A percentile compares a stretch with the other conserved stretches of the same genome.
These are phyloP conservation scores for Prunus armeniaca DNA, from an alignment of 306 rosid species.

Conservation along the genomic window DNA sequence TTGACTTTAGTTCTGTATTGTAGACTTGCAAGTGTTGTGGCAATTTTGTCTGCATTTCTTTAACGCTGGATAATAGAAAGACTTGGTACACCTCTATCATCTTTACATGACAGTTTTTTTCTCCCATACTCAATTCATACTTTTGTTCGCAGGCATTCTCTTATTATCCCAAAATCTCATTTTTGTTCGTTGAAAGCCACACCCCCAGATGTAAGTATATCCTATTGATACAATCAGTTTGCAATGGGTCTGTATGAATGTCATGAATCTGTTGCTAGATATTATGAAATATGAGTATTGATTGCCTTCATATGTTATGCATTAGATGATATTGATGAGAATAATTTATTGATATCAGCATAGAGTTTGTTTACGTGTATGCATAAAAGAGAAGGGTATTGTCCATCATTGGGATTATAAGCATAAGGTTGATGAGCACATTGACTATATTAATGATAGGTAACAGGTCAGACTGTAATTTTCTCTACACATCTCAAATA, in stretches of 20 bases:
- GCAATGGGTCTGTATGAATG: background rate
- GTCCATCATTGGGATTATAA: background rate
- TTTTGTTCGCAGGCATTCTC: slow-evolving; percentile 74
- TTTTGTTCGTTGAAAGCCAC: slow-evolving; percentile 79
- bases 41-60: no score
- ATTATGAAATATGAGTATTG: background rate
- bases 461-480: background rate
- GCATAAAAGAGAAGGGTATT: slow-evolving; percentile 5
- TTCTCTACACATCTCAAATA: background rate
- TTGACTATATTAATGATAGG: background rate
- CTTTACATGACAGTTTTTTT: background rate
- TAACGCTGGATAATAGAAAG: no score
- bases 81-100: no score
- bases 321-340: background rate
- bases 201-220: slow-evolving; percentile 81
- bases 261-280: background rate
- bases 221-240: slow-evolving; percentile 1
- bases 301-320: background rate
- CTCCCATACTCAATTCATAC: background rate
- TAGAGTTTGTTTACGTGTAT: background rate
- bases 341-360: background rate
- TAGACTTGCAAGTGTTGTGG: no score
- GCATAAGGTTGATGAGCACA: background rate
- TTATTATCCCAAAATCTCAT: slow-evolving; percentile 89
- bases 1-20: no score